These are phyloP conservation scores for Helicocarpus griseus DNA, from an alignment of 2,329 filamentous ascomycete species.

Conservation along the genomic window DNA sequence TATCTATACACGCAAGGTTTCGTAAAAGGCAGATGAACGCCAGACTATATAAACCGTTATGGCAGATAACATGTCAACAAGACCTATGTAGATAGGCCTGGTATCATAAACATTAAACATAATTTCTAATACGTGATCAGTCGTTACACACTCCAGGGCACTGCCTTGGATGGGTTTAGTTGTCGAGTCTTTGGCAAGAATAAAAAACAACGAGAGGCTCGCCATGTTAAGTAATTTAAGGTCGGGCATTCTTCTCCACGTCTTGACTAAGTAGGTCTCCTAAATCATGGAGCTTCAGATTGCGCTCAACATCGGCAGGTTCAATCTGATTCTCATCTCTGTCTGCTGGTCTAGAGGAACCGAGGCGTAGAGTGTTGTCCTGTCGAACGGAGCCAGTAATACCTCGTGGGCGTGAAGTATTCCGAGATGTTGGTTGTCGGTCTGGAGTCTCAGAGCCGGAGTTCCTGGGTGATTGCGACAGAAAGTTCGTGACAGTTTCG, in stretches of 20 bases:
- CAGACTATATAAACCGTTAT: too few species aligned
- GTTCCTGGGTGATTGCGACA: constrained; percentile 10
- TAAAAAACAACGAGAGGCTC: neutral
- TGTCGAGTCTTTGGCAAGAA: neutral
- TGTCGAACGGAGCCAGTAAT: neutral
- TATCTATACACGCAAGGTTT: too few species aligned
- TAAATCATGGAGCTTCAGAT: neutral
- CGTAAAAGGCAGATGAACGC: too few species aligned
- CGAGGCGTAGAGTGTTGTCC: neutral
- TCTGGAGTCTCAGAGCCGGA: constrained; percentile 7
- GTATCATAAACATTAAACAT: neutral
- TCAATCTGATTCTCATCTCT: neutral
- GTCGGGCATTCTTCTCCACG: neutral
- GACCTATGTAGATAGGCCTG: neutral
- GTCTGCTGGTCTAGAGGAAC: neutral
- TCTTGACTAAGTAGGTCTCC: neutral
- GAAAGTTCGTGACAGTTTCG: constrained; percentile 26
- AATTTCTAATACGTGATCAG: neutral
- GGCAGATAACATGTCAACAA: neutral
- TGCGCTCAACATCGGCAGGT: neutral
- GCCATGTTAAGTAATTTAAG: neutral
- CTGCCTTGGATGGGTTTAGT: neutral
- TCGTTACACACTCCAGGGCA: neutral
- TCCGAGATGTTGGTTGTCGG: constrained; percentile 9
- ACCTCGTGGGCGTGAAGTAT: constrained; percentile 10